Base-by-base conservation (phyloP, 345 rosid genomes). In the Orychophragmus violaceus region DNA sequence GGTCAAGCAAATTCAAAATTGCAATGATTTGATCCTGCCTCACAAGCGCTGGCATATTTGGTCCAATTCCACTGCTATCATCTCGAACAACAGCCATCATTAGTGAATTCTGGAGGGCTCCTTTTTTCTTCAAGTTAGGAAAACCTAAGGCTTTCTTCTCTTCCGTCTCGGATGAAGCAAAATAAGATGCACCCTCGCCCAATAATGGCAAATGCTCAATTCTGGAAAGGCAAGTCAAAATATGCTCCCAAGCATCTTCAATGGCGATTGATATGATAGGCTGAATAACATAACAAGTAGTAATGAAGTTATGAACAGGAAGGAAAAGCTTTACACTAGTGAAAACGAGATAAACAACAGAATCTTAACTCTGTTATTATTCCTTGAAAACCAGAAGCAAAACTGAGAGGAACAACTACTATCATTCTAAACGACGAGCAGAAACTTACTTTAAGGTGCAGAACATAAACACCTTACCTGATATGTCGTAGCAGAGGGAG, bases 221-320 rank as follows among this genome's bases (percentile, higher is more conserved):
- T 74, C 96, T 84, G 62, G 98, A 92, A 62, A 92, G 96, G 76
- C 98, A 92, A 37, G 87, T 92, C 72, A 92, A 70, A 61, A 89
- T 87, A 76, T 92, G 98, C 80, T 89, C 96, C 96, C 95, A 92
- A 30, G 96, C 96, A 86, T 92, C 96, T 74, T 92, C 97, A 70
- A 89, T 82, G 36, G 97, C 98, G 54, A 92, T 87, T 56, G 88
- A 70, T 77, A 92, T 89, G 59, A 89, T 89, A 50, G 93, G 88
- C 98, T 89, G 91, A 72, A 70, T 6, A 59, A 55, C 59, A 68
- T 57, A 64, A 60, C 21, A 59, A 61, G 32, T 11, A 69, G 21
- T 8, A 37, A 51, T 42, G 33, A 36, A 36, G 57, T 28, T 69
- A 29, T 21, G 16, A 35, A 39, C 25, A 39, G 54, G 41, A 48